Conservation (phyloP, 352 stramenopile species). For the Phytophthora palmivora region DNA sequence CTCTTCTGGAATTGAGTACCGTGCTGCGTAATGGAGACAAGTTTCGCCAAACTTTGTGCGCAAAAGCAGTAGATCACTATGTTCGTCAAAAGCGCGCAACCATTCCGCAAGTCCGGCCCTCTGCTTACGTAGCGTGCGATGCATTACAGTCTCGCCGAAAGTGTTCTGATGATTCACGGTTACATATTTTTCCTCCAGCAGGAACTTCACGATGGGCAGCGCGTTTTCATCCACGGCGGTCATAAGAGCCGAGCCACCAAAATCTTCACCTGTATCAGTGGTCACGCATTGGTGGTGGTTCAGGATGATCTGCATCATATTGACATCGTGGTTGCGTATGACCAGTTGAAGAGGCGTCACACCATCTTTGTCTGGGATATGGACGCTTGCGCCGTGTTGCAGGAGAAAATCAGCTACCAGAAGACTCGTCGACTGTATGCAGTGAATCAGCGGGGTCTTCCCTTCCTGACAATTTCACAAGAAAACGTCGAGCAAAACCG, state of each 20-base stretch:
- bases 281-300: slow-evolving; percentile 32
- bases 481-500: background rate
- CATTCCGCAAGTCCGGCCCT: slow-evolving; percentile 2
- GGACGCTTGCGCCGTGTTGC: slow-evolving; percentile 11
- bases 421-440: slow-evolving; percentile 24
- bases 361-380: slow-evolving; percentile 13
- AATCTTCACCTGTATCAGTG: slow-evolving; percentile 12
- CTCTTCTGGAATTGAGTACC: slow-evolving; percentile 12
- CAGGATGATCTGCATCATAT: slow-evolving; percentile 31
- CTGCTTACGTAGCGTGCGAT: slow-evolving; percentile 10
- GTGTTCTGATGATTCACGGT: slow-evolving; percentile 6
- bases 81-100: slow-evolving; percentile 18
- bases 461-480: slow-evolving; percentile 17
- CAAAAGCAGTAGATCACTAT: background rate
- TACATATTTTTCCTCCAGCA: slow-evolving; percentile 29
- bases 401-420: slow-evolving; percentile 25
- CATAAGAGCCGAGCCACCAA: slow-evolving; percentile 19
- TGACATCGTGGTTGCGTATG: slow-evolving; percentile 13
- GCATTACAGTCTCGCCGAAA: slow-evolving; percentile 22
- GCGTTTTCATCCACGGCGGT: slow-evolving; percentile 15
- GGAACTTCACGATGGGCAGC: slow-evolving; percentile 14
- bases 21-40: slow-evolving; percentile 31
- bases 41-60: slow-evolving; percentile 3
- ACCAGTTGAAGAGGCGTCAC: slow-evolving; percentile 15
- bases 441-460: slow-evolving; percentile 20